These are phyloP conservation scores for Lathyrus sativus DNA, from an alignment of 306 rosid genomes.

Conservation along the genomic window DNA sequence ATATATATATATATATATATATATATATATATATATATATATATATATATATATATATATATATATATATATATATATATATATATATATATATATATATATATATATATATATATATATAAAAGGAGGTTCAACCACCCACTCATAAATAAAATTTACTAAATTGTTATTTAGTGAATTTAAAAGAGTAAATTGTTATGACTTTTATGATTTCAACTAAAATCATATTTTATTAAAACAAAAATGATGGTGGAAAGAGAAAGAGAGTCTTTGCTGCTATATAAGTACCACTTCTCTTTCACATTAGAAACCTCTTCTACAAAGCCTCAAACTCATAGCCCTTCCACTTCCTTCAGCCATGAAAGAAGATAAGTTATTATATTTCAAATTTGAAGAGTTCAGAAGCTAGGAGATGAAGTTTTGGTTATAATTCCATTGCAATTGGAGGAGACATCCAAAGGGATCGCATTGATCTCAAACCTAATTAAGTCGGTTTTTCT, in stretches of 20 bases:
- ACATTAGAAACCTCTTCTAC: conserved; percentile 42
- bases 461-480: conserved; percentile 66
- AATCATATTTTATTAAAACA: background rate
- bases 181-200: background rate
- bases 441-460: conserved; percentile 68
- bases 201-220: background rate
- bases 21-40: too few relatives aligned
- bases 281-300: conserved; percentile 45
- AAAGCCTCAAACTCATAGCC: conserved; percentile 40
- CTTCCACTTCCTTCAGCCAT: conserved; percentile 27
- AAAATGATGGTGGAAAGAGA: conserved; percentile 18
- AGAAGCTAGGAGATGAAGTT: conserved; percentile 5
- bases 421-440: conserved; percentile 37
- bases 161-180: background rate
- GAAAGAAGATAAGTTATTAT: conserved; percentile 1
- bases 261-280: conserved; percentile 37
- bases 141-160: too few relatives aligned
- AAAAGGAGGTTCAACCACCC: too few relatives aligned
- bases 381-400: background rate
- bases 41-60: too few relatives aligned
- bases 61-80: too few relatives aligned
- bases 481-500: background rate
- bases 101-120: too few relatives aligned
- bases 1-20: too few relatives aligned
- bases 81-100: too few relatives aligned